Base-by-base conservation (phyloP, 192 early-diverging fungal genomes). In the Allomyces macrogynus region DNA sequence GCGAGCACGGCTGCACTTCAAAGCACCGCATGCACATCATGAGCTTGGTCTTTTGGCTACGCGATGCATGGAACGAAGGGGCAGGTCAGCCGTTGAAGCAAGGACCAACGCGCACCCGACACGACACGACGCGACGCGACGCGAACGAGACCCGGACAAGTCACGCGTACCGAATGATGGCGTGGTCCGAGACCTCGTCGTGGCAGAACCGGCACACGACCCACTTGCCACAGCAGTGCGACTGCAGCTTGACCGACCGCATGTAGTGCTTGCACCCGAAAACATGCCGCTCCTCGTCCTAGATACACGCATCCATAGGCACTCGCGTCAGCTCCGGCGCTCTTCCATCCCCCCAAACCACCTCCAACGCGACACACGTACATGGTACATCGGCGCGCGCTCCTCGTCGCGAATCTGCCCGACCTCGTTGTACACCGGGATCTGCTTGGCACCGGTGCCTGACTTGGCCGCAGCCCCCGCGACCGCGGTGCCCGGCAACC, bases 11-110 rank as follows among this genome's bases (percentile, higher is more conserved):
- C 67, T 98, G 95, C 24, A 88, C 79, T 9, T 79, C 80, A 43
- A 71, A 62, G 72, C 95, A 98, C 67, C 86, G 74, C 95, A 95
- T 96, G 69, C 95, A 98, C 68, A 90, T 81, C 92, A 98, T 96
- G 63, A 74, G 81, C 62, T 83, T 81, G 0, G 82, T 83, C 5
- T 77, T 73, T 65, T 84, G 83, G 27, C 87, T 83, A 64, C 10
- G 26, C 26, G 26, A n/a, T n/a, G n/a, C n/a, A n/a, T n/a, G n/a
- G n/a, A n/a, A n/a, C n/a, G n/a, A n/a, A n/a, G n/a, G n/a, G n/a
- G n/a, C n/a, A n/a, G n/a, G n/a, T n/a, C n/a, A n/a, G n/a, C n/a
- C n/a, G n/a, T n/a, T n/a, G n/a, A n/a, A n/a, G n/a, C n/a, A n/a
- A n/a, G n/a, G n/a, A n/a, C n/a, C n/a, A n/a, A n/a, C n/a, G n/a